phyloP scores from a whole-genome alignment of 2,329 filamentous ascomycete genomes.

The Peltaster fructicola region DNA sequence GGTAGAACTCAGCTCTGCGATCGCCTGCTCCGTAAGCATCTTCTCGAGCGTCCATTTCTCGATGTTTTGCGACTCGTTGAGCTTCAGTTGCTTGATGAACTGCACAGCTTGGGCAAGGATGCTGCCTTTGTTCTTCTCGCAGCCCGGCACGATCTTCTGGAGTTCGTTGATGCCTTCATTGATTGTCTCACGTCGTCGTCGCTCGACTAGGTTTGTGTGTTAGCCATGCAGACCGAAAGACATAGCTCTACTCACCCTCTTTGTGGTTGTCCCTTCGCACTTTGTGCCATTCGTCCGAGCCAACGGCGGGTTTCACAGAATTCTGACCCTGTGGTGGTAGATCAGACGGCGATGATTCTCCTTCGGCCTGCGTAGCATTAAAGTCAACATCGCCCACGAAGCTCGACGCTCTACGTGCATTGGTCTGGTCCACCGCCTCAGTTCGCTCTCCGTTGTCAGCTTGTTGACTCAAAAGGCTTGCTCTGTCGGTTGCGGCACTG shows the following conservation, averaged over 20 bases:
- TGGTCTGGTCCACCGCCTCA: slow-evolving; percentile 3
- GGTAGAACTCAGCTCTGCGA: slow-evolving; percentile 68
- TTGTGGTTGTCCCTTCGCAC: slow-evolving; percentile 96
- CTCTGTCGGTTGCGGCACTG: slow-evolving; percentile 37
- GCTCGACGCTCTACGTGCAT: neutral
- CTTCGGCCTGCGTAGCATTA: neutral
- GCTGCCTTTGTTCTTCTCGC: slow-evolving; percentile 97
- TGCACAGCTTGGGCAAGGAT: slow-evolving; percentile 85
- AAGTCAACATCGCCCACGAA: slow-evolving; percentile 1
- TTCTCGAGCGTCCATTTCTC: slow-evolving; percentile 91
- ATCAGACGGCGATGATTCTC: slow-evolving; percentile 4
- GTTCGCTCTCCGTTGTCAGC: too few relatives aligned
- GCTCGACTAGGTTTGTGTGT: slow-evolving; percentile 51
- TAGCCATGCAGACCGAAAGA: too few relatives aligned
- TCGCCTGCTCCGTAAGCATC: slow-evolving; percentile 72
- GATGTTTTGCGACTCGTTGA: slow-evolving; percentile 84
- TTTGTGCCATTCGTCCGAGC: slow-evolving; percentile 95
- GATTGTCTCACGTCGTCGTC: slow-evolving; percentile 89
- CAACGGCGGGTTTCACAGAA: slow-evolving; percentile 87
- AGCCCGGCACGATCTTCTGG: slow-evolving; percentile 90
- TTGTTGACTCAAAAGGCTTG: slow-evolving; percentile 27
- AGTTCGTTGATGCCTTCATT: slow-evolving; percentile 98
- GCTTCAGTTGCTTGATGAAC: slow-evolving; percentile 86
- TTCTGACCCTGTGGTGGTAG: slow-evolving; percentile 2
- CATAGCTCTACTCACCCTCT: slow-evolving; percentile 71